phyloP scores from a whole-genome alignment of 306 rosid genomes.

The Erythrophleum fordii region DNA sequence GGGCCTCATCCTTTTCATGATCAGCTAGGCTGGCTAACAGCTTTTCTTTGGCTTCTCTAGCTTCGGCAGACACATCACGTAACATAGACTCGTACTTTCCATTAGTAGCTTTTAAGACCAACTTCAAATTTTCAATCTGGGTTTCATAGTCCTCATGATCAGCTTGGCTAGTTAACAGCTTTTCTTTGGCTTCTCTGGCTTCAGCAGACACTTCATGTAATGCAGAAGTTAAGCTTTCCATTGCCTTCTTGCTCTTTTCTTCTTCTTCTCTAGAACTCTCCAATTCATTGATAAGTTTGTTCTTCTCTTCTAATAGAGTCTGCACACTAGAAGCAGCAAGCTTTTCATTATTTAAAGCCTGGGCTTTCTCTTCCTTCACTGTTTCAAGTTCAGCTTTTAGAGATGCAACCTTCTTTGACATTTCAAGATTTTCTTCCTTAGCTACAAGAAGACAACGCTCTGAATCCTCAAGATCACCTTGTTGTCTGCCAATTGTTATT shows the following conservation, averaged over 20 bases:
- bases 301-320: slow-evolving; percentile 81
- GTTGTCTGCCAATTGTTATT: slow-evolving; percentile 74
- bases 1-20: slow-evolving; percentile 54
- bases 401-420: slow-evolving; percentile 58
- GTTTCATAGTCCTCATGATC: slow-evolving; percentile 59
- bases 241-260: slow-evolving; percentile 90
- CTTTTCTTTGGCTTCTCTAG: slow-evolving; percentile 82
- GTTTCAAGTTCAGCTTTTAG: slow-evolving; percentile 65
- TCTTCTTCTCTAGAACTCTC: slow-evolving; percentile 77
- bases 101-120: slow-evolving; percentile 66
- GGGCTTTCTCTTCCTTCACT: slow-evolving; percentile 74
- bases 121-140: slow-evolving; percentile 74
- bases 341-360: slow-evolving; percentile 77
- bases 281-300: slow-evolving; percentile 71
- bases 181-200: slow-evolving; percentile 91
- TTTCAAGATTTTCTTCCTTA: slow-evolving; percentile 65
- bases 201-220: slow-evolving; percentile 91
- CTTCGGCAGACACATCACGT: slow-evolving; percentile 89
- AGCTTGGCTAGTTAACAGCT: slow-evolving; percentile 55
- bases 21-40: slow-evolving; percentile 57
- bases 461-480: slow-evolving; percentile 75
- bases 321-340: slow-evolving; percentile 82
- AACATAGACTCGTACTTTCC: slow-evolving; percentile 46
- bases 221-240: slow-evolving; percentile 96
- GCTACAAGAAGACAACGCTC: slow-evolving; percentile 55